Evolutionary conservation across 331 rosid species (phyloP), one percentile per base, ranked within the genome.

Genomic region (Quercus phellos): DNA sequence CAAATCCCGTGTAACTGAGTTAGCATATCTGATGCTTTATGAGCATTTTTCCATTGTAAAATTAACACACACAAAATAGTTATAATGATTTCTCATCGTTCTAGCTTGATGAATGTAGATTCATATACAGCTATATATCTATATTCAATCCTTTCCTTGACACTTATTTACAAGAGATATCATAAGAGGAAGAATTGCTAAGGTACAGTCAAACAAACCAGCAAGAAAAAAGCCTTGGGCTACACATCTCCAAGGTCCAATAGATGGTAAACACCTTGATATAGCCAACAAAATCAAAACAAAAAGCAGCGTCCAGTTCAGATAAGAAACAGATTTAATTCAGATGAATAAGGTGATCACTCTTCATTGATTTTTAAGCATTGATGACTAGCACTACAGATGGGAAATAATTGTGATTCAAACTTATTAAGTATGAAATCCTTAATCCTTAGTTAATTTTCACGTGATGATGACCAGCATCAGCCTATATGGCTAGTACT

Each of bases 21-120:
- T 88, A 78, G 81, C 87, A 55, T 63, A 73, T 68, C 35, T 68
- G 90, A 91, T 88, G 93, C 87, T 51, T 74, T 51, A 76, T 84
- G 58, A 76, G 79, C 67, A 51, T 70, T 32, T 70, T 75, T 50
- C 58, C 55, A 73, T 55, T 32, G 51, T 51, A 73, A 77, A 60
- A 73, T 72, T 64, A 46, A 68, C 13, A 74, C 54, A 67, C 27
- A 59, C 21, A 22, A 70, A 19, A n/a, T 17, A 64, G 74, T 14
- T 46, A n/a, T 35, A 66, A 24, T 66, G 74, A 19, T 59, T 74
- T 81, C 42, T 74, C 27, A 38, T 55, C 19, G 32, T 61, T 27
- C 34, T 73, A 59, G 79, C 38, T 58, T 59, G 74, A 51, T 73
- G 70, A 22, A 69, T 69, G 76, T 68, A 78, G 51, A 67, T 68